These are phyloP conservation scores for Penicillium palitans DNA, from an alignment of 2,329 filamentous ascomycete species.

Conservation along the genomic window DNA sequence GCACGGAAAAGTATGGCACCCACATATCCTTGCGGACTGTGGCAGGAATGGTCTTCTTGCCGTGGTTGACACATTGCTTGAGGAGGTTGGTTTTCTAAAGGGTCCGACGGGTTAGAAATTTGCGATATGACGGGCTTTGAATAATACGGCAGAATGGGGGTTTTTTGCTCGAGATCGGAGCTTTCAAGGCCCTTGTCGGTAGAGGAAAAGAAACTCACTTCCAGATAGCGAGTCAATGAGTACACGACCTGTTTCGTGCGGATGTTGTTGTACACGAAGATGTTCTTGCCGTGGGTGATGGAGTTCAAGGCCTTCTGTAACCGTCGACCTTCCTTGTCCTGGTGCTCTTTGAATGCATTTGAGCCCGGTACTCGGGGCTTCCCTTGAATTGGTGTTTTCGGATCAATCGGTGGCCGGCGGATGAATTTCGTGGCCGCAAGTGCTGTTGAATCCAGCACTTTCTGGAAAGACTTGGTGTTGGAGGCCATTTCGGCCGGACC, in stretches of 20 bases:
- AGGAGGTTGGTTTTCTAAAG: conserved; percentile 53
- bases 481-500: conserved; percentile 41
- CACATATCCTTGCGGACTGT: conserved; percentile 63
- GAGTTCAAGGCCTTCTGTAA: conserved; percentile 49
- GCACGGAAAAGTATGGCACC: conserved; percentile 60
- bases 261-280: conserved; percentile 63
- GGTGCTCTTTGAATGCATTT: conserved; percentile 45
- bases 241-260: conserved; percentile 66
- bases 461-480: conserved; percentile 32
- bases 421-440: conserved; percentile 40
- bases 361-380: conserved; percentile 41
- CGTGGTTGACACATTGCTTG: conserved; percentile 61
- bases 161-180: no score
- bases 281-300: conserved; percentile 56
- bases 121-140: background rate
- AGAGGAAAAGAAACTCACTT: conserved; percentile 44
- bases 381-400: conserved; percentile 44
- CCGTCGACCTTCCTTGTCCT: conserved; percentile 40
- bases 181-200: background rate
- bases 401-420: conserved; percentile 38
- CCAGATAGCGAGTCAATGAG: conserved; percentile 57
- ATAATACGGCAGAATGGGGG: background rate
- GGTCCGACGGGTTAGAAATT: conserved; percentile 10
- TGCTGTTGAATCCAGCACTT: conserved; percentile 44
- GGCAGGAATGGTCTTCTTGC: conserved; percentile 63